Evolutionary conservation across 2,329 filamentous ascomycete genomes (phyloP).

Genomic region (Sporothrix brasiliensis): DNA sequence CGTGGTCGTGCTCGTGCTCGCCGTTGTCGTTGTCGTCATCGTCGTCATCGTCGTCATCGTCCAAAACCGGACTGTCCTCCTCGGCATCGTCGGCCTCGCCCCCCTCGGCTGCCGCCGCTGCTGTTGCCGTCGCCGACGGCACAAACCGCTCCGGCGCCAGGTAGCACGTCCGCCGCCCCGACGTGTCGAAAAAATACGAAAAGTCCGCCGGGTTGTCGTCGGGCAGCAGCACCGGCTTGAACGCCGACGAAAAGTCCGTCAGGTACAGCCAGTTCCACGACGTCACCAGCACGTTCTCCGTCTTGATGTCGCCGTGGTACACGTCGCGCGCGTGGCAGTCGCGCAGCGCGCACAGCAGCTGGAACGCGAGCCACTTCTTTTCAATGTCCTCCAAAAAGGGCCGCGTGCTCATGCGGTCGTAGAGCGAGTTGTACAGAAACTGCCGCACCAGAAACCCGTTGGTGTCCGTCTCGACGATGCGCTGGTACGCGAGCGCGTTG

Average conservation of each 20-base stretch:
- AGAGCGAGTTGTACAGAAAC: conserved; percentile 93
- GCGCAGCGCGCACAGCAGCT: conserved; percentile 85
- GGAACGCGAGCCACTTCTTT: conserved; percentile 98
- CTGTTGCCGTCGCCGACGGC: conserved; percentile 62
- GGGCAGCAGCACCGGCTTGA: conserved; percentile 90
- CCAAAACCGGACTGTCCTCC: conserved; percentile 48
- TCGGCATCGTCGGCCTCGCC: conserved; percentile 54
- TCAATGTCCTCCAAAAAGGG: conserved; percentile 97
- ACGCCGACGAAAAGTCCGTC: conserved; percentile 93
- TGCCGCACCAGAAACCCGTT: conserved; percentile 93
- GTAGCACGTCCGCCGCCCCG: conserved; percentile 88
- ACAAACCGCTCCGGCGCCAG: conserved; percentile 92
- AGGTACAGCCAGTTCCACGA: conserved; percentile 99
- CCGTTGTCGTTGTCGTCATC: conserved; percentile 1
- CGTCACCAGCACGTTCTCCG: conserved; percentile 93
- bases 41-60: conserved; percentile 21
- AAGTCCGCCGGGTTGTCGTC: conserved; percentile 98
- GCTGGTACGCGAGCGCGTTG: conserved; percentile 88
- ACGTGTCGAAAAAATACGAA: conserved; percentile 96
- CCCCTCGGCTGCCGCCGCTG: neutral
- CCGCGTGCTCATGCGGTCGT: conserved; percentile 93
- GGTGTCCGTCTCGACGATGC: conserved; percentile 86
- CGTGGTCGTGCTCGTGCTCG: neutral
- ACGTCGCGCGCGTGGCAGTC: conserved; percentile 89
- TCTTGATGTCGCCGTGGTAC: conserved; percentile 98